A percentile compares a stretch with the other conserved stretches of the same genome.
Evolutionary conservation across 768 basidiomycete species (phyloP).

Genomic region (Cantharellus anzutake): DNA sequence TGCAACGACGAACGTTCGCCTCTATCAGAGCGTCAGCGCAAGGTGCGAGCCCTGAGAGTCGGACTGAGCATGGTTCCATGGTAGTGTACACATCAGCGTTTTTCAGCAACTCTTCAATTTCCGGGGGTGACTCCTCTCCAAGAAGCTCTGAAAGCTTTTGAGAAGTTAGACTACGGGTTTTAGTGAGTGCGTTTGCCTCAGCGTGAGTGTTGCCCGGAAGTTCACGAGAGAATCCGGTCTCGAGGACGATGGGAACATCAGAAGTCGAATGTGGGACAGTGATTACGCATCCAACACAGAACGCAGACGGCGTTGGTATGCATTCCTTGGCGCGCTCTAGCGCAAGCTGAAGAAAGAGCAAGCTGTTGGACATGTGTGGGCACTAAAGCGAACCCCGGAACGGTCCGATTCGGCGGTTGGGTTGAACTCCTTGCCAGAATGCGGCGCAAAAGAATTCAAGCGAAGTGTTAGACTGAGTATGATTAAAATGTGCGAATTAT

Average conservation of each 20-base stretch:
- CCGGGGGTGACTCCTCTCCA: slow-evolving; percentile 10
- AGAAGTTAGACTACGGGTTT: slow-evolving; percentile 32
- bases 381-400: too few species aligned
- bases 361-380: too few species aligned
- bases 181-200: slow-evolving; percentile 80
- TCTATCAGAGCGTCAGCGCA: slow-evolving; percentile 72
- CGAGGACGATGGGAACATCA: slow-evolving; percentile 32
- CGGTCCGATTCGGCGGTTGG: too few species aligned
- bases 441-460: too few species aligned
- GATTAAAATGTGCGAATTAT: too few species aligned
- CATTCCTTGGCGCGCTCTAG: slow-evolving; percentile 55
- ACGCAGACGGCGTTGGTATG: slow-evolving; percentile 50
- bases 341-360: slow-evolving; percentile 40
- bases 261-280: slow-evolving; percentile 20
- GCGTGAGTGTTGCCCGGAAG: slow-evolving; percentile 91
- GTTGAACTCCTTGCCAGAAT: too few species aligned
- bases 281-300: slow-evolving; percentile 81
- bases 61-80: slow-evolving; percentile 84
- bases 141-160: slow-evolving; percentile 28
- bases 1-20: slow-evolving; percentile 52
- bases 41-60: slow-evolving; percentile 70
- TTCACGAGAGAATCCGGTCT: slow-evolving; percentile 80
- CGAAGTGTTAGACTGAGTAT: too few species aligned
- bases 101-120: slow-evolving; percentile 31
- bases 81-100: slow-evolving; percentile 78